Base-by-base conservation (phyloP, 208 protist genomes). In the Crithidia sp. region DNA sequence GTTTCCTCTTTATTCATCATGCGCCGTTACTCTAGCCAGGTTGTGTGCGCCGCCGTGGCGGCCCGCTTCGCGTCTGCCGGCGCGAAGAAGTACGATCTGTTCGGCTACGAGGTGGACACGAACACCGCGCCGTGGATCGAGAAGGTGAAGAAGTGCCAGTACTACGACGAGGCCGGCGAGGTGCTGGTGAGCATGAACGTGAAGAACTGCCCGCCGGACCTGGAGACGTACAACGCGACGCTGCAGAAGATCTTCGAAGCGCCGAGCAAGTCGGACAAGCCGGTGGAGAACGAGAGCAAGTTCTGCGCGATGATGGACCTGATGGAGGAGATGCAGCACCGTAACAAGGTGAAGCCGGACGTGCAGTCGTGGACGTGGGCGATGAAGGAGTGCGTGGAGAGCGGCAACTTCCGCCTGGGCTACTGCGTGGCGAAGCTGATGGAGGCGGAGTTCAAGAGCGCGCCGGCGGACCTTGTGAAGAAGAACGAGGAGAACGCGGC, bases 281-380 rank as follows among this genome's bases (percentile, higher is more conserved):
- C 85, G 1, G 74, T 93, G 59, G 86, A 93, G 49, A 91, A 91
- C 67, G 91, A 93, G 75, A 93, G 89, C 84, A 94, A 94, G 77
- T 94, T 96, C 81, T 94, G 89, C 62, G 91, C 91, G 62, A 96
- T 96, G 91, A 89, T 96, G 85, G 91, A 96, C 66, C 75, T 96
- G 58, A 74, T 94, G 61, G 91, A 96, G 84, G 91, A 96, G 83
- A 96, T 96, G 91, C 68, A 85, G 58, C 89, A 94, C 82, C 88
- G 91, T 61, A 95, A 93, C 85, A 93, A 92, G 81, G 76, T 94
- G 49, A 95, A 91, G 81, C 87, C 91, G 39, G 87, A 96, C 82
- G 84, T 82, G 77, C 81, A 96, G 82, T 94, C 87, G 58, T 96
- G 91, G 89, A 89, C 71, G 61, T 94, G 87, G 88, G 89, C 93